Evolutionary conservation across 106 monocot species (phyloP), one percentile per base, ranked within the genome.

Genomic region (Allium sativum): DNA sequence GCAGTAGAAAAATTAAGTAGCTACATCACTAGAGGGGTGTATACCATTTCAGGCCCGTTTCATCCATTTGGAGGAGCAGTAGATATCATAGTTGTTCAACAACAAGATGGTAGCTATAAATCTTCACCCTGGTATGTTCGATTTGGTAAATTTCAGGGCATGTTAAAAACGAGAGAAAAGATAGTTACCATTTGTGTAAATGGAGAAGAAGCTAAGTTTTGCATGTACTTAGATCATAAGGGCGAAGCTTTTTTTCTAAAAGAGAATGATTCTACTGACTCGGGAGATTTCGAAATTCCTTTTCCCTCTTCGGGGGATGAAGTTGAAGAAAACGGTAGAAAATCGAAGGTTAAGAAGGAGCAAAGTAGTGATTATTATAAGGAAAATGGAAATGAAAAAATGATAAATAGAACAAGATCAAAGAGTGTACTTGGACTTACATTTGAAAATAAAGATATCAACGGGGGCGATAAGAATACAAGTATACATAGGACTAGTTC

Each of bases 61-160:
- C 93, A 93, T 57, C 93, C 93, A 6, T 93, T 93, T 67, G 93
- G 93, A 14, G 93, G 93, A 12, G 93, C 84, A 8, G 75, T 93
- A 4, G 93, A 93, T 68, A 84, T 93, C 55, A 84, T 93, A 12
- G 88, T 85, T 6, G 88, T 88, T 45, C 72, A 85, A 73, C 93
- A 93, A 73, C 84, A 52, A 48, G 93, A 93, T 68, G 93, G 88
- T 14, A 82, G 81, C 70, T 88, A 84, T 77, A 93, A 82, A 66
- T 84, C 84, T 55, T 88, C 93, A 7, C 93, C 88, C 15, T 93
- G 93, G 93, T 85, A 88, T 16, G 81, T 93, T 12, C 79, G 82
- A 7, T 93, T 93, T 52, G 93, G 88, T 22, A 93, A 93, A 62
- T 93, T 93, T 69, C 84, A 84, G 66, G 88, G 93, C 14, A 82